These are phyloP conservation scores for Bolboschoenus planiculmis DNA, from an alignment of 176 grass and related monocot genomes.

Conservation along the genomic window DNA sequence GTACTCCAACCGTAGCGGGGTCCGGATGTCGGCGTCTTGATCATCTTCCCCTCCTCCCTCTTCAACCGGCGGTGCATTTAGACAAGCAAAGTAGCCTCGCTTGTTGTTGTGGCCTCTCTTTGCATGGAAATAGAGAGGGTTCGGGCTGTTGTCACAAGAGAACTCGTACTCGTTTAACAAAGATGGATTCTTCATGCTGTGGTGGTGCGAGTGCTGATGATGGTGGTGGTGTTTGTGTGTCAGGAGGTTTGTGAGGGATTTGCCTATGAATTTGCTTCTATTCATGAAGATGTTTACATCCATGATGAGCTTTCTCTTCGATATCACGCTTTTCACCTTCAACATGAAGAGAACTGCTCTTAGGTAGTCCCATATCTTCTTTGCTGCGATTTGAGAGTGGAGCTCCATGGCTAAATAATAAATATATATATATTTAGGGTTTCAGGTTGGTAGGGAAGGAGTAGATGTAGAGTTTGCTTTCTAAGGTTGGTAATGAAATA, in stretches of 20 bases:
- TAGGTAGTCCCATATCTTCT: slow-evolving; percentile 20
- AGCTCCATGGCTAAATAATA: slow-evolving; percentile 13
- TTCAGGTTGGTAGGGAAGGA: not conserved
- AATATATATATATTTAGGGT: too few species aligned
- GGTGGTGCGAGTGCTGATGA: too few species aligned
- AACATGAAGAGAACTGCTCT: slow-evolving; percentile 21
- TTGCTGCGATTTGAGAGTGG: slow-evolving; percentile 19
- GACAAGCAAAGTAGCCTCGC: slow-evolving; percentile 11
- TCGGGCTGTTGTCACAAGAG: not conserved
- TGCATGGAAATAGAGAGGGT: not conserved
- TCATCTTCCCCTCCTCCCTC: slow-evolving; percentile 5
- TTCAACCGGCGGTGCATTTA: slow-evolving; percentile 3
- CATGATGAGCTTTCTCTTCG: slow-evolving; percentile 11
- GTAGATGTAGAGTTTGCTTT: not conserved
- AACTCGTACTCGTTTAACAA: slow-evolving; percentile 2
- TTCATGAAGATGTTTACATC: slow-evolving; percentile 24
- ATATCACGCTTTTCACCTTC: slow-evolving; percentile 20
- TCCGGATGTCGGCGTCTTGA: slow-evolving; percentile 9
- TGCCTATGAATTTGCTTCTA: slow-evolving; percentile 10
- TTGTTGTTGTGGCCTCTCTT: slow-evolving; percentile 21
- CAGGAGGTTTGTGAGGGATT: slow-evolving; percentile 15
- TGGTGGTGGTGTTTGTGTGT: not conserved
- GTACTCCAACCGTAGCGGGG: slow-evolving; percentile 5
- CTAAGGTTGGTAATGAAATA: not conserved
- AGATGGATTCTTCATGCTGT: not conserved